Evolutionary conservation across 306 rosid genomes (phyloP).

Genomic region (Aeschynomene evenia): DNA sequence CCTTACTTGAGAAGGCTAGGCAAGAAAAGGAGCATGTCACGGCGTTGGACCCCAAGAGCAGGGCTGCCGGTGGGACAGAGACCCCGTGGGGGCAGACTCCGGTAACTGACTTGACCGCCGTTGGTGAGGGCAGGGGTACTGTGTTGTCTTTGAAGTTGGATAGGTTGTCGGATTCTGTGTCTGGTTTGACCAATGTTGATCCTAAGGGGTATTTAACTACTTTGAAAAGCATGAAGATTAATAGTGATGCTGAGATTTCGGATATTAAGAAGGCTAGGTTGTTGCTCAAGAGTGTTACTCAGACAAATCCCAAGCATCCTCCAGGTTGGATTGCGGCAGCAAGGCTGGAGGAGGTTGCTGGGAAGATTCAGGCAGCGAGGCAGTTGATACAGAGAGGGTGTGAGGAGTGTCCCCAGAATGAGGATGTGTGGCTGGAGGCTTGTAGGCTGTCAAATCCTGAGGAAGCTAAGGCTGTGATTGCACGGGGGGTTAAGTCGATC

Average conservation of each 20-base stretch:
- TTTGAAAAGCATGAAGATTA: conserved; percentile 83
- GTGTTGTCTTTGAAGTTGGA: conserved; percentile 79
- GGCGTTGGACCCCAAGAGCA: conserved; percentile 83
- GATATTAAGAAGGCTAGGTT: conserved; percentile 85
- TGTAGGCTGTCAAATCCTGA: conserved; percentile 83
- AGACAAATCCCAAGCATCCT: conserved; percentile 86
- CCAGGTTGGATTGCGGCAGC: conserved; percentile 96
- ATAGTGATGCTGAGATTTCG: conserved; percentile 86
- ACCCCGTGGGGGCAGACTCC: conserved; percentile 88
- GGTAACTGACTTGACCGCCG: conserved; percentile 90
- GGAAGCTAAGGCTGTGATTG: conserved; percentile 86
- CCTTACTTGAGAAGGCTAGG: conserved; percentile 84
- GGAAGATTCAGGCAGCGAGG: conserved; percentile 80
- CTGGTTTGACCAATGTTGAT: conserved; percentile 77
- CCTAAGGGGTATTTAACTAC: conserved; percentile 83
- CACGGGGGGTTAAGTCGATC: conserved; percentile 71
- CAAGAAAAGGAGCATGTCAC: conserved; percentile 90
- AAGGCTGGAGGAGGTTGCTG: conserved; percentile 84
- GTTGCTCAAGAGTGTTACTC: conserved; percentile 80
- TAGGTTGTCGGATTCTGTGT: conserved; percentile 76
- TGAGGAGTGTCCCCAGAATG: conserved; percentile 86
- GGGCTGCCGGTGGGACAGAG: conserved; percentile 69
- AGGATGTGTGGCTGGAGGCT: conserved; percentile 94
- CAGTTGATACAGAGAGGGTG: conserved; percentile 81
- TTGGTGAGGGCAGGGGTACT: conserved; percentile 89